Evolutionary conservation across 2,329 filamentous ascomycete species (phyloP).

Genomic region (Pezicula neosporulosa): DNA sequence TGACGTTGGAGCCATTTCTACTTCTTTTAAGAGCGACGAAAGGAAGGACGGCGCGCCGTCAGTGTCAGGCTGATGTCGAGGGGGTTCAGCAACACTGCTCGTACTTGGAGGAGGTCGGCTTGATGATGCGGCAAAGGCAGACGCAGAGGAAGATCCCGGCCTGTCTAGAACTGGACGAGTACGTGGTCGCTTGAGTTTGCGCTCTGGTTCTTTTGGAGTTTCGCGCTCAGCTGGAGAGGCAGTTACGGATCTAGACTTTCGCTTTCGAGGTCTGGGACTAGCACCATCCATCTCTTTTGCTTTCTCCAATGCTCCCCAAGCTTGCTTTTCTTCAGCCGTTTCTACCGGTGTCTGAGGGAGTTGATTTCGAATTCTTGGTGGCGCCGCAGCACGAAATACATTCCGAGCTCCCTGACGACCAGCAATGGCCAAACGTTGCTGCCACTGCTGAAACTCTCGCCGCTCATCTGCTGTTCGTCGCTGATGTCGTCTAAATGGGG

Average conservation of each 20-base stretch:
- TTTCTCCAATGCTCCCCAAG: conserved; percentile 89
- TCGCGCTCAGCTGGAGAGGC: conserved; percentile 64
- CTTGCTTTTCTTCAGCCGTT: conserved; percentile 71
- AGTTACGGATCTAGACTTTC: conserved; percentile 68
- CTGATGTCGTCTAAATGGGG: conserved; percentile 52
- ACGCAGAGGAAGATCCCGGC: conserved; percentile 37
- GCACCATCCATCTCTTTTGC: conserved; percentile 65
- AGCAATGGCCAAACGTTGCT: conserved; percentile 79
- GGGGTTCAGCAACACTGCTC: conserved; percentile 9
- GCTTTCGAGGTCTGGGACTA: conserved; percentile 59
- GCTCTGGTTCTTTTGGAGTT: conserved; percentile 64
- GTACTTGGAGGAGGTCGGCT: conserved; percentile 25
- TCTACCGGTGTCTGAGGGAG: conserved; percentile 55
- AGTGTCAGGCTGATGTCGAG: conserved; percentile 26
- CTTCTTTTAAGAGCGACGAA: conserved; percentile 82
- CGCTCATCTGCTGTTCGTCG: conserved; percentile 46
- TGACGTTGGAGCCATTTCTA: conserved; percentile 62
- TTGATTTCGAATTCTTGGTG: conserved; percentile 53
- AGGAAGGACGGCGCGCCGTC: conserved; percentile 72
- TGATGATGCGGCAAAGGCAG: conserved; percentile 26
- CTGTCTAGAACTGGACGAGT: conserved; percentile 63
- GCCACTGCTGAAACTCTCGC: conserved; percentile 68
- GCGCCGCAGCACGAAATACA: conserved; percentile 67
- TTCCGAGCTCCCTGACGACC: conserved; percentile 72
- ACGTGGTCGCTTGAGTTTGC: conserved; percentile 83